phyloP scores from a whole-genome alignment of 78 protist species.

The Polysphondylium violaceum region DNA sequence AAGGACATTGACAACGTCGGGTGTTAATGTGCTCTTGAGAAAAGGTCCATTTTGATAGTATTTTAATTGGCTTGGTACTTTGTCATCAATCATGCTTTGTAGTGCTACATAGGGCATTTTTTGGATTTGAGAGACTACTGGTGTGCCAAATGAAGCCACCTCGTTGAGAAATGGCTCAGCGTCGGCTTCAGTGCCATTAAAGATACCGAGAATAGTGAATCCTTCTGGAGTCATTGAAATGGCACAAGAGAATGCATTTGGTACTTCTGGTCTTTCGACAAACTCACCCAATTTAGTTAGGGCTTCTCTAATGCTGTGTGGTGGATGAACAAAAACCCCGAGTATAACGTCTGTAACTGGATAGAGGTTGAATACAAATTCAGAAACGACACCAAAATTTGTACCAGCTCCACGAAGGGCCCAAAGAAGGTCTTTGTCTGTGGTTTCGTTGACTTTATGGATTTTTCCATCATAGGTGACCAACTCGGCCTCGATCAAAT shows the following conservation, averaged over 20 bases:
- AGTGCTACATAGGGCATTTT: neutral
- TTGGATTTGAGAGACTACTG: neutral
- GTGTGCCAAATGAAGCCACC: neutral
- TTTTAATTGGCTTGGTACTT: conserved; percentile 14
- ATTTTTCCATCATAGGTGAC: conserved; percentile 24
- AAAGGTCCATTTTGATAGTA: conserved; percentile 44
- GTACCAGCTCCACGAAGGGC: conserved; percentile 62
- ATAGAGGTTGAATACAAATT: conserved; percentile 6
- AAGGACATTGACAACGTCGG: neutral
- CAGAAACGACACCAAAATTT: conserved; percentile 52
- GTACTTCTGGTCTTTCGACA: neutral
- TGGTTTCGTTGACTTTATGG: neutral
- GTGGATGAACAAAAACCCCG: conserved; percentile 21
- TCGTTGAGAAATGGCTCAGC: neutral
- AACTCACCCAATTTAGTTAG: neutral
- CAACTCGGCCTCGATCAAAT: conserved; percentile 1
- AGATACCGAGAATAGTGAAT: conserved; percentile 5
- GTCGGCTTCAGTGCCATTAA: neutral
- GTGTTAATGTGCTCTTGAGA: neutral
- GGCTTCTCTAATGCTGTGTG: neutral
- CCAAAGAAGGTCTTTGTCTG: conserved; percentile 26
- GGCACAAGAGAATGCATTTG: conserved; percentile 31
- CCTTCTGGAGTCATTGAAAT: conserved; percentile 38
- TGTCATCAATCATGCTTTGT: conserved; percentile 15
- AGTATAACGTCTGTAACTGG: conserved; percentile 10